These are phyloP conservation scores for Vitis hybrid DNA, from an alignment of 177 flowering plant genomes.

Conservation along the genomic window DNA sequence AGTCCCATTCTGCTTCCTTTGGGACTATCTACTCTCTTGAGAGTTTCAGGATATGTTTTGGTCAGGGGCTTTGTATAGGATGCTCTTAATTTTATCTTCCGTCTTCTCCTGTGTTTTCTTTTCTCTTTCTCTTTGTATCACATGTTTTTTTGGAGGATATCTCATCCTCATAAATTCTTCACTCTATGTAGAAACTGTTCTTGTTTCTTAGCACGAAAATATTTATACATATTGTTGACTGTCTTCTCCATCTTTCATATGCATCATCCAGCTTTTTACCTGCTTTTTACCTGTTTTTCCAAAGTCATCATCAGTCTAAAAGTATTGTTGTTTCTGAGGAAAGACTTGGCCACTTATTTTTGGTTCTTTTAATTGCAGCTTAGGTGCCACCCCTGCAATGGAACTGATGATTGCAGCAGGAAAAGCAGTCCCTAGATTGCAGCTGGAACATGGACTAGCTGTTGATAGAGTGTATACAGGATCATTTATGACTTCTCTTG, in stretches of 20 bases:
- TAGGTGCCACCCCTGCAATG: conserved; percentile 89
- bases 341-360: neutral
- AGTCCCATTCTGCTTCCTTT: too few relatives aligned
- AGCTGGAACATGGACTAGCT: conserved; percentile 93
- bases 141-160: too few relatives aligned
- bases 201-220: too few relatives aligned
- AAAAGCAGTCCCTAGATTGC: conserved; percentile 79
- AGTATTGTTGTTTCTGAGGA: neutral
- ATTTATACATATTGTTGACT: neutral
- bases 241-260: too few relatives aligned
- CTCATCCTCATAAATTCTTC: too few relatives aligned
- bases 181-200: too few relatives aligned
- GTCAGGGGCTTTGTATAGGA: too few relatives aligned
- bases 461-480: conserved; percentile 96
- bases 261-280: neutral
- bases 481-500: conserved; percentile 96
- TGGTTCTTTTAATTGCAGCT: conserved; percentile 38
- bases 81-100: too few relatives aligned
- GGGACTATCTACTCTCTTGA: too few relatives aligned
- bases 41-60: too few relatives aligned
- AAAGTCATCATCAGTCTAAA: neutral
- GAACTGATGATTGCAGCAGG: conserved; percentile 95
- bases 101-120: too few relatives aligned
- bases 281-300: neutral
- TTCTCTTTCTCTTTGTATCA: too few relatives aligned